Conservation (phyloP, 805 yeast species). For the Lachancea thermotolerans region DNA sequence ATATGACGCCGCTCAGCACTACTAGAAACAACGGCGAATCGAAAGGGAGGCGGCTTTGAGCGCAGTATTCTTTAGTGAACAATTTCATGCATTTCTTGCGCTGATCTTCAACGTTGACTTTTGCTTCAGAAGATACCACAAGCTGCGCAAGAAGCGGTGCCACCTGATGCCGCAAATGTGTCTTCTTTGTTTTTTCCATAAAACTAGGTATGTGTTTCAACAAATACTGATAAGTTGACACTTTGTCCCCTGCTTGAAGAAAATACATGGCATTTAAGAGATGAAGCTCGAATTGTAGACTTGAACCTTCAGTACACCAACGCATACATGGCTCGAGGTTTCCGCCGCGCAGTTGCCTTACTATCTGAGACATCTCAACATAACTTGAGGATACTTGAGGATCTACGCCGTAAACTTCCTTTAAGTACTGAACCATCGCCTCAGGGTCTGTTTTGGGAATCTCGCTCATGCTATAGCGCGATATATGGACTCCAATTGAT, state of each 20-base stretch:
- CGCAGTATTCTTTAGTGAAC: constrained; percentile 46
- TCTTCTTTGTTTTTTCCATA: constrained; percentile 34
- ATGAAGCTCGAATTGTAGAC: constrained; percentile 23
- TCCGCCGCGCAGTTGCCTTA: constrained; percentile 31
- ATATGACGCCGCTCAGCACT: constrained; percentile 44
- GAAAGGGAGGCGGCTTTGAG: constrained; percentile 40
- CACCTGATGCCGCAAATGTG: constrained; percentile 32
- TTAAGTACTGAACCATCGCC: constrained; percentile 26
- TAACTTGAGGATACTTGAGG: constrained; percentile 32
- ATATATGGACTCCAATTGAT: constrained; percentile 41
- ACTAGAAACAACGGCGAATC: constrained; percentile 49
- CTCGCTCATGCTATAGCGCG: constrained; percentile 39
- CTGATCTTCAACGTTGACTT: constrained; percentile 15
- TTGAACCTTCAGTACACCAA: constrained; percentile 38
- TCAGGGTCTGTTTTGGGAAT: constrained; percentile 28
- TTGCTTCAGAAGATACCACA: constrained; percentile 17
- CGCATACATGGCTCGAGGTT: constrained; percentile 41
- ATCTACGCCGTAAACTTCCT: constrained; percentile 27
- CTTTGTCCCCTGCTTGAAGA: constrained; percentile 13
- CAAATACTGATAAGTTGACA: constrained; percentile 41
- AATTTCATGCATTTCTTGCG: constrained; percentile 23
- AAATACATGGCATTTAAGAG: constrained; percentile 17
- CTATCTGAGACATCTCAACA: constrained; percentile 37
- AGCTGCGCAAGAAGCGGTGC: constrained; percentile 39
- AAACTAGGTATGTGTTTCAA: constrained; percentile 26